Evolutionary conservation across 2,329 filamentous ascomycete genomes (phyloP), one percentile per base, ranked within the genome.

Genomic region (Catunica adiposa): DNA sequence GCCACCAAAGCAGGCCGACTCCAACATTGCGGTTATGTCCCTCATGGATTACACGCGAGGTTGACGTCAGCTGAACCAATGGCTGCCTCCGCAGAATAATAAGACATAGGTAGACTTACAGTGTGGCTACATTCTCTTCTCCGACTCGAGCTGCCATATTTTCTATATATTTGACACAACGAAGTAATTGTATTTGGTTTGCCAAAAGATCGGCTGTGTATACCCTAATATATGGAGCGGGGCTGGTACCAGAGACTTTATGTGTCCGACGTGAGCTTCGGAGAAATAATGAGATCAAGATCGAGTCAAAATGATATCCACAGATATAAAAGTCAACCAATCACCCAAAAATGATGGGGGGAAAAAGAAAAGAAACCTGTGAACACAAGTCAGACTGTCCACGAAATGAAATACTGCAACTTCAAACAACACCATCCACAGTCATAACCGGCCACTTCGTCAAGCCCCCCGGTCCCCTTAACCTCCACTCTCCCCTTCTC

Each of bases 51-150:
- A 34, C 5, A 34, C 29, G 29, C 29, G 29, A 52, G 31, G 22
- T 31, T 51, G 59, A 40, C 29, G 34, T 46, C 29, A 31, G 26
- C 26, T 37, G 6, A 22, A 40, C 22, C 8, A 31, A 6, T 68
- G 17, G 29, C 26, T 25, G 14, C 48, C 25, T n/a, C n/a, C 26
- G 26, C 11, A 29, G 25, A 11, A 51, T 29, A 44, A 29, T 38
- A 11, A 55, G 14, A 56, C 4, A 8, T 5, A 29, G 15, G 26
- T 14, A 29, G 26, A 57, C 73, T 69, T 62, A 76, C 73, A 76
- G 68, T 26, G 72, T 75, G 48, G 71, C 72, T 55, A 73, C 71
- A 58, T 72, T 71, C 62, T 76, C 74, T 65, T 76, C 73, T 53
- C 73, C 74, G 40, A 68, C 69, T 60, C 67, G 65, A 29, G 68